Percentiles rank a stretch among this genome's conserved stretches.
Conservation (phyloP, 2,329 filamentous ascomycete genomes). For the Zymoseptoria tritici region DNA sequence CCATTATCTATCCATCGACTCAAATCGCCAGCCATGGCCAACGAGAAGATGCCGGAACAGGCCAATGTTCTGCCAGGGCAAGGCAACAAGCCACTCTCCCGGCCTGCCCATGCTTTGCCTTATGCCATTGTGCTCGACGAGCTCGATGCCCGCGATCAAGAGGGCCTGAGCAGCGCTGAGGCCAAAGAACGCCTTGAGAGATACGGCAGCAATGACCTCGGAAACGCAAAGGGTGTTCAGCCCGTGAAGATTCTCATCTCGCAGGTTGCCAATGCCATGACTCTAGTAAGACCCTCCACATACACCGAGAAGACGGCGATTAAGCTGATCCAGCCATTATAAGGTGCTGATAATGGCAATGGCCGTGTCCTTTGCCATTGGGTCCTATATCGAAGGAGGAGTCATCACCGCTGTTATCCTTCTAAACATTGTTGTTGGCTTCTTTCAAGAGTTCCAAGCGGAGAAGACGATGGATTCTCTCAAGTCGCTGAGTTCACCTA, state of each 20-base stretch:
- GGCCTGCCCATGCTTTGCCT: conserved; percentile 57
- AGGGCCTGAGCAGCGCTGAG: conserved; percentile 55
- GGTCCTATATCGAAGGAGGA: conserved; percentile 42
- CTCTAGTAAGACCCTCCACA: conserved; percentile 34
- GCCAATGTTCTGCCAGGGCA: conserved; percentile 20
- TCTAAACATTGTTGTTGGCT: conserved; percentile 41
- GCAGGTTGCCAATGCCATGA: conserved; percentile 72
- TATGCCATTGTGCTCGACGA: conserved; percentile 47
- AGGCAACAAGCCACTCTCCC: conserved; percentile 48
- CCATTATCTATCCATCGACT: not conserved
- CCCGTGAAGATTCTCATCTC: conserved; percentile 66
- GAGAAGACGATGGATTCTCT: conserved; percentile 46
- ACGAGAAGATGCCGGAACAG: not conserved
- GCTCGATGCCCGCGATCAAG: conserved; percentile 57
- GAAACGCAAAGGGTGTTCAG: conserved; percentile 59
- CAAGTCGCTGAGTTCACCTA: conserved; percentile 40
- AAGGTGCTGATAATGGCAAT: conserved; percentile 44
- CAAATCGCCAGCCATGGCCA: not conserved
- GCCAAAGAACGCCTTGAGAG: conserved; percentile 52
- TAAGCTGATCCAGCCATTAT: not conserved
- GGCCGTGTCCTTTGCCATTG: conserved; percentile 42
- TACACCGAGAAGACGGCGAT: not conserved
- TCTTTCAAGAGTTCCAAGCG: conserved; percentile 41
- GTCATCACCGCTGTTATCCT: conserved; percentile 41
- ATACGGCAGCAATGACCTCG: conserved; percentile 63